Evolutionary conservation across 495 filamentous ascomycete genomes (phyloP).

Genomic region (Aspergillus ellipticus): DNA sequence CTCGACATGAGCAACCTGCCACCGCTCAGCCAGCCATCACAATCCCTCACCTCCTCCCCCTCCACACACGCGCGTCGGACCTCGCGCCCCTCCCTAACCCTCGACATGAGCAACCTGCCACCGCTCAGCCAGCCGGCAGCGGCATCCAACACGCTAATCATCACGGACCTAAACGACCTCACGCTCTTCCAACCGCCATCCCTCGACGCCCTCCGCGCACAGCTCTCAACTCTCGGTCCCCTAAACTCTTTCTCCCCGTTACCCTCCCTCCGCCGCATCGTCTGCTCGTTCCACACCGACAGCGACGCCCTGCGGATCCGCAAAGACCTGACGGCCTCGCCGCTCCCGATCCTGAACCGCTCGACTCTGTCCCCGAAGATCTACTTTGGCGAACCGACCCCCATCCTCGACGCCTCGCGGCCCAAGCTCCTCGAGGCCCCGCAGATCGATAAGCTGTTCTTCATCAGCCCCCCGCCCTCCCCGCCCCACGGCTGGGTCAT

Average conservation of each 20-base stretch:
- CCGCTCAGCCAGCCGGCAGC: slow-evolving; percentile 73
- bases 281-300: slow-evolving; percentile 76
- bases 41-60: slow-evolving; percentile 25
- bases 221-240: slow-evolving; percentile 61
- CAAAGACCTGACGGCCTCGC: slow-evolving; percentile 64
- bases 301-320: slow-evolving; percentile 71
- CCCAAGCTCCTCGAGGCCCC: slow-evolving; percentile 71
- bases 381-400: slow-evolving; percentile 84
- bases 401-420: slow-evolving; percentile 50
- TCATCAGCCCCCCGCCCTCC: slow-evolving; percentile 89
- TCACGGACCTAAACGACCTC: slow-evolving; percentile 76
- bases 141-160: slow-evolving; percentile 90
- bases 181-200: slow-evolving; percentile 75
- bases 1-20: slow-evolving; percentile 82
- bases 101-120: slow-evolving; percentile 80
- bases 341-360: slow-evolving; percentile 60
- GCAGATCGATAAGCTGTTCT: slow-evolving; percentile 87
- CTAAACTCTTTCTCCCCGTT: slow-evolving; percentile 89
- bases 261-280: slow-evolving; percentile 86
- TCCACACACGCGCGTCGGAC: slow-evolving; percentile 39
- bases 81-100: slow-evolving; percentile 57
- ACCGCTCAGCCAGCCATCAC: slow-evolving; percentile 72
- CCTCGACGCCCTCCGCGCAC: slow-evolving; percentile 68
- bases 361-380: slow-evolving; percentile 59
- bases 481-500: slow-evolving; percentile 94